phyloP scores from a whole-genome alignment of 2,329 filamentous ascomycete genomes.

The Ophioceras dolichostomum region DNA sequence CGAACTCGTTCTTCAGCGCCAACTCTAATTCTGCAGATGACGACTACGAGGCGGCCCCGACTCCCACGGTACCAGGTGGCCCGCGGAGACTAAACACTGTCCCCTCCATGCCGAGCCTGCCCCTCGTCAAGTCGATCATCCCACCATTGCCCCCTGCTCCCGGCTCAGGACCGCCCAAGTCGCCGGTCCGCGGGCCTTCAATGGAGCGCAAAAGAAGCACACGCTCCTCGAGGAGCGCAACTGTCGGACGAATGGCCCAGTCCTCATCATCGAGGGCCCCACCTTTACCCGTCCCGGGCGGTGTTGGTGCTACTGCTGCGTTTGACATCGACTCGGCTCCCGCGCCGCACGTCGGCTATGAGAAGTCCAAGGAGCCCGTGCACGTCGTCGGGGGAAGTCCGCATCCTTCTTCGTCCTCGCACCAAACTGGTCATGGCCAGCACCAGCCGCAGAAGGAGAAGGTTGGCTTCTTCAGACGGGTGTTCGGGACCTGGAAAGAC shows the following conservation, averaged over 20 bases:
- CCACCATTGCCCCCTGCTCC: no score
- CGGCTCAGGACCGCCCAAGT: background rate
- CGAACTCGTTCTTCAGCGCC: conserved; percentile 29
- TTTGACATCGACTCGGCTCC: conserved; percentile 40
- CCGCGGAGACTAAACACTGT: conserved; percentile 40
- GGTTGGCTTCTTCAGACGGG: conserved; percentile 83
- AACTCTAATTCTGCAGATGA: conserved; percentile 19
- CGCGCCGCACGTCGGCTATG: conserved; percentile 45
- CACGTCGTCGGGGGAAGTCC: conserved; percentile 23
- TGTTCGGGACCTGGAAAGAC: conserved; percentile 58
- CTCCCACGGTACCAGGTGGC: conserved; percentile 70
- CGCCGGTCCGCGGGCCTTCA: conserved; percentile 6
- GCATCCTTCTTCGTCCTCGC: no score
- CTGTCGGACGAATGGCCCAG: conserved; percentile 19
- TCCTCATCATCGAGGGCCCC: conserved; percentile 14
- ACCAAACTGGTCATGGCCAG: conserved; percentile 11
- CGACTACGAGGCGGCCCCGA: conserved; percentile 72
- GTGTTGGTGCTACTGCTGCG: no score
- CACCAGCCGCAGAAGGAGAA: conserved; percentile 46
- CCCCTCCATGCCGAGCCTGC: conserved; percentile 22
- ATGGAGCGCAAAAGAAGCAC: conserved; percentile 44
- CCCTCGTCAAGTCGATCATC: conserved; percentile 14
- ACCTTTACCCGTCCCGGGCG: conserved; percentile 11
- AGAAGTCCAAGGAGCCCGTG: conserved; percentile 40
- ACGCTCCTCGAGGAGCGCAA: conserved; percentile 40